Evolutionary conservation across 441 rosid genomes (phyloP).

Genomic region (Flueggea neowawraea): DNA sequence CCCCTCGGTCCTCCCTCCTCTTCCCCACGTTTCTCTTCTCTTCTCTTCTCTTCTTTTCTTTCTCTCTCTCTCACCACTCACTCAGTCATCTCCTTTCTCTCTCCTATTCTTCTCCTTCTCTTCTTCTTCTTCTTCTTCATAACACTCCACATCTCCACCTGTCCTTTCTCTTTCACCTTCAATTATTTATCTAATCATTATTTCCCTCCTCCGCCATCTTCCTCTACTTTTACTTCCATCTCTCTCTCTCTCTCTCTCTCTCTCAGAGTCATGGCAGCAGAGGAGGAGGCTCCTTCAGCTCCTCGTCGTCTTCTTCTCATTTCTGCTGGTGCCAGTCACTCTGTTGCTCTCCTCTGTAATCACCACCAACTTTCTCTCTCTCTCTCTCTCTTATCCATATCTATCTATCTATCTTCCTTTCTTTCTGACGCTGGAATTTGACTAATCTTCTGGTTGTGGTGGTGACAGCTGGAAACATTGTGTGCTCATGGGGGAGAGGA

Average conservation of each 20-base stretch:
- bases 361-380: not conserved
- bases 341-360: slow-evolving; percentile 90
- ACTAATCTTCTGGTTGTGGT: not conserved
- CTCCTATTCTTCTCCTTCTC: no score
- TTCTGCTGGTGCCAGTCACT: slow-evolving; percentile 98
- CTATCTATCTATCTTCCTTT: not conserved
- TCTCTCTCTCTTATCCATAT: slow-evolving; percentile 1
- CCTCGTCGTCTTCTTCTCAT: slow-evolving; percentile 62
- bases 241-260: no score
- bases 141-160: not conserved
- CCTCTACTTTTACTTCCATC: not conserved
- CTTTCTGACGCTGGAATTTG: not conserved
- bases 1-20: no score
- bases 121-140: not conserved
- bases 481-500: slow-evolving; percentile 99
- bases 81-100: no score
- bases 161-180: not conserved
- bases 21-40: no score
- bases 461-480: slow-evolving; percentile 72
- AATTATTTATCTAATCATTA: not conserved
- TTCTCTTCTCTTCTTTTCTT: no score
- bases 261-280: no score
- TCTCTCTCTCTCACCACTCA: no score
- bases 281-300: not conserved
- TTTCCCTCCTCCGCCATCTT: no score